Conservation (phyloP, 495 filamentous ascomycete species). For the Talaromyces stipitatus region DNA sequence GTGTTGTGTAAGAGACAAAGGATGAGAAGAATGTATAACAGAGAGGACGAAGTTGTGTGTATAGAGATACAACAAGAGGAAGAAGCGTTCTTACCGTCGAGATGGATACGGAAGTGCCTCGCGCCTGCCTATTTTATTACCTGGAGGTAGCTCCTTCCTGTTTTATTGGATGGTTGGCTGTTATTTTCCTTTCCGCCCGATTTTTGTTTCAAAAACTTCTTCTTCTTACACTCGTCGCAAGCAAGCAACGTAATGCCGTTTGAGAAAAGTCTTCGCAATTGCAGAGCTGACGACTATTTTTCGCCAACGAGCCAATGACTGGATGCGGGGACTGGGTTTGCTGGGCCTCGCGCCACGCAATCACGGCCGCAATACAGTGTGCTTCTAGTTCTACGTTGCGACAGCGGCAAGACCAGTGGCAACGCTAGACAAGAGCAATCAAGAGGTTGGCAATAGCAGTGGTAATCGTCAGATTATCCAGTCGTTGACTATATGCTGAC, state of each 20-base stretch:
- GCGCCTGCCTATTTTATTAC: not conserved
- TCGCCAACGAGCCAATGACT: not conserved
- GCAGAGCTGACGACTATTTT: not conserved
- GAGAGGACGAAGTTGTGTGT: not conserved
- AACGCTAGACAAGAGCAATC: not conserved
- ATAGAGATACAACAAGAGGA: not conserved
- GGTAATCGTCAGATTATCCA: not conserved
- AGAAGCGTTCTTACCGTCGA: not conserved
- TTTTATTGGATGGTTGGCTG: not conserved
- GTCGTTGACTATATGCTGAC: not conserved
- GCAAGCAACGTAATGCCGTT: not conserved
- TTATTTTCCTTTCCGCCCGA: not conserved
- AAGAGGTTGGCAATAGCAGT: not conserved
- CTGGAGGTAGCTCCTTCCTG: not conserved
- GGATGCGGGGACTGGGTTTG: not conserved
- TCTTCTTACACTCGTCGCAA: not conserved
- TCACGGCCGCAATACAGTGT: not conserved
- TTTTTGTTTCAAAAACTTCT: not conserved
- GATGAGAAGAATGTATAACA: not conserved
- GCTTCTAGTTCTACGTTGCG: not conserved
- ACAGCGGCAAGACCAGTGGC: not conserved
- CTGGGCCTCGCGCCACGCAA: not conserved
- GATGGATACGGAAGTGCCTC: not conserved
- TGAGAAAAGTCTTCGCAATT: not conserved
- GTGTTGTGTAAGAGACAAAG: not conserved